Conservation (phyloP, 179 eudicot genomes). For the Amaranthus tricolor region DNA sequence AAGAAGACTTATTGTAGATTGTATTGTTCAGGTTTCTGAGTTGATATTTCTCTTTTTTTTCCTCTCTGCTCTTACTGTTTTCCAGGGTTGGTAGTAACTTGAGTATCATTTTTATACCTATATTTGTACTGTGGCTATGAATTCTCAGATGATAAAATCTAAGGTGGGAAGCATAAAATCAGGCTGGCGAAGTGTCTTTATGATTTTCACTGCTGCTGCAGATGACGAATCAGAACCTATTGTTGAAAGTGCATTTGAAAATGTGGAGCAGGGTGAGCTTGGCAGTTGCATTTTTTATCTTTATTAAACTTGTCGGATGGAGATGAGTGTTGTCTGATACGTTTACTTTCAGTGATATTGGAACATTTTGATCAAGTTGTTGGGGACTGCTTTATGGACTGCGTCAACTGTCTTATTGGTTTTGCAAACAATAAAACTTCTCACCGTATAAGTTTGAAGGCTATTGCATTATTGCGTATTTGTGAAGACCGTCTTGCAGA, state of each 20-base stretch:
- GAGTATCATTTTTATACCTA: not conserved
- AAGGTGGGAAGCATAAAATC: slow-evolving; percentile 98
- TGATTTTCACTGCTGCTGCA: slow-evolving; percentile 98
- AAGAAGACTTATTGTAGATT: slow-evolving; percentile 88
- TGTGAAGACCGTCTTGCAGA: slow-evolving; percentile 99
- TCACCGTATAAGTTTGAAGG: slow-evolving; percentile 92
- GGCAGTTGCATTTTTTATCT: slow-evolving; percentile 10
- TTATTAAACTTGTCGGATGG: slow-evolving; percentile 5
- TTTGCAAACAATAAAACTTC: slow-evolving; percentile 97
- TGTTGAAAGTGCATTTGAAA: slow-evolving; percentile 97
- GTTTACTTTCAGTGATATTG: slow-evolving; percentile 72
- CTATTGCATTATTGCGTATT: slow-evolving; percentile 93
- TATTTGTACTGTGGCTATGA: not conserved
- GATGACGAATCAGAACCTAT: slow-evolving; percentile 94
- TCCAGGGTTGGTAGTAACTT: not conserved
- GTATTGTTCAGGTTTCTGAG: slow-evolving; percentile 78
- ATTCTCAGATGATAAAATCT: slow-evolving; percentile 90
- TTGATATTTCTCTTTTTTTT: slow-evolving; percentile 11
- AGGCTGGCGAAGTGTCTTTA: slow-evolving; percentile 98
- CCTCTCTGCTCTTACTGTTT: slow-evolving; percentile 3
- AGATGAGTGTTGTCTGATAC: slow-evolving; percentile 19
- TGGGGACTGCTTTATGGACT: slow-evolving; percentile 99
- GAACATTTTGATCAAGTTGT: slow-evolving; percentile 98
- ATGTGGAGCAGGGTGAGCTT: slow-evolving; percentile 88
- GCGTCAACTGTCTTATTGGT: slow-evolving; percentile 97